These are phyloP conservation scores for Phytophthora agathidicida DNA, from an alignment of 352 stramenopile species.

Conservation along the genomic window DNA sequence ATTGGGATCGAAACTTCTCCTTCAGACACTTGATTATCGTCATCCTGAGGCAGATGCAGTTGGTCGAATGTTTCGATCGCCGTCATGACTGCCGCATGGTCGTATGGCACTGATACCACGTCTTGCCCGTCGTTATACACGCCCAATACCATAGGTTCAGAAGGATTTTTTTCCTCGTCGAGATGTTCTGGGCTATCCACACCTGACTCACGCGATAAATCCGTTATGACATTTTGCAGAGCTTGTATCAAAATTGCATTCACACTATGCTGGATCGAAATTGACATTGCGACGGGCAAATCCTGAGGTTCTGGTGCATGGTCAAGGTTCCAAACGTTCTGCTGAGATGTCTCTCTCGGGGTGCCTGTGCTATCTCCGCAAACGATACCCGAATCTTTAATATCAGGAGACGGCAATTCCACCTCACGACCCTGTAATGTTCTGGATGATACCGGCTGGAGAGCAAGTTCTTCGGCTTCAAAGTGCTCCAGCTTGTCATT, in stretches of 20 bases:
- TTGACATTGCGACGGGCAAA: conserved; percentile 27
- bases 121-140: conserved; percentile 1
- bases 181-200: not conserved
- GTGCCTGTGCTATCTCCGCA: not conserved
- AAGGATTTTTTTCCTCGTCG: not conserved
- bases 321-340: not conserved
- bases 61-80: conserved; percentile 28
- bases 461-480: not conserved
- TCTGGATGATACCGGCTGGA: not conserved
- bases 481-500: conserved; percentile 3
- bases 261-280: conserved; percentile 40
- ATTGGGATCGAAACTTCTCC: conserved; percentile 41
- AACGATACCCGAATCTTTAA: not conserved
- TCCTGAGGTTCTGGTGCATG: conserved; percentile 1
- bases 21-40: conserved; percentile 11
- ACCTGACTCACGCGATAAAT: conserved; percentile 15
- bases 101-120: conserved; percentile 8
- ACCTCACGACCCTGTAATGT: not conserved
- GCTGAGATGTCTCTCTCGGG: not conserved
- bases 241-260: conserved; percentile 37
- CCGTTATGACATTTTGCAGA: conserved; percentile 31
- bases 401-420: not conserved
- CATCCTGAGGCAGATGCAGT: conserved; percentile 4
- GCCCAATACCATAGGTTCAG: not conserved
- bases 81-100: conserved; percentile 21